Evolutionary conservation across 108 stramenopile genomes (phyloP), one percentile per base, ranked within the genome.

Genomic region (Skeletonema tropicum): DNA sequence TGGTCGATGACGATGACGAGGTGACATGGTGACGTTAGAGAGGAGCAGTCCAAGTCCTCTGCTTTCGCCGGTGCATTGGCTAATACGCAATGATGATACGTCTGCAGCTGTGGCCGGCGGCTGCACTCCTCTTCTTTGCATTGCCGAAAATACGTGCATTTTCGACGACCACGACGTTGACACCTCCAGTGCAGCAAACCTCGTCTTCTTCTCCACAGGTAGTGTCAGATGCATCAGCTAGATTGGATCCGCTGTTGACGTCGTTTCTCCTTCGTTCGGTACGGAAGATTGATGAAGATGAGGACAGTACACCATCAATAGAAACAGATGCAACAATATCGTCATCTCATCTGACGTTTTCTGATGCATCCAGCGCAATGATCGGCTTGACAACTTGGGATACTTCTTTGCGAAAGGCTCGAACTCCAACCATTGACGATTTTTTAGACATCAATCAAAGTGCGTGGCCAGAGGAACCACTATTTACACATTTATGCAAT

Each of bases 391-490:
- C 2, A 6, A 55, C 52, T 0, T 82, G 80, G 80, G 65, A 70
- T 39, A 23, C 30, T 8, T 38, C 60, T 21, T 17, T 82, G 29
- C 71, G 70, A 49, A 82, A 77, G 26, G 75, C 38, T 5, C 61
- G 76, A 14, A 57, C 72, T 9, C 80, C 80, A 2, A 23, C 64
- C 3, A n/a, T 13, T 2, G 26, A 62, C 1, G 80, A 82, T 67
- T 80, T 80, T 42, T 5, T 19, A 6, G 15, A 10, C 5, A 15
- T n/a, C n/a, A 30, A 60, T 45, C 15, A 45, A 29, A 65, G 60
- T 14, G 11, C 45, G 15, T 92, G 91, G 91, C 91, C 91, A 13
- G 60, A 71, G 3, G 75, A 83, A 42, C 91, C 89, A 6, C 76
- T 92, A 6, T 92, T 83, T 75, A 66, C 78, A 10, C 60, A 57